Percentiles rank a stretch among this genome's conserved stretches.
phyloP scores from a whole-genome alignment of 2,329 filamentous ascomycete species.

The Fusarium newnesense region DNA sequence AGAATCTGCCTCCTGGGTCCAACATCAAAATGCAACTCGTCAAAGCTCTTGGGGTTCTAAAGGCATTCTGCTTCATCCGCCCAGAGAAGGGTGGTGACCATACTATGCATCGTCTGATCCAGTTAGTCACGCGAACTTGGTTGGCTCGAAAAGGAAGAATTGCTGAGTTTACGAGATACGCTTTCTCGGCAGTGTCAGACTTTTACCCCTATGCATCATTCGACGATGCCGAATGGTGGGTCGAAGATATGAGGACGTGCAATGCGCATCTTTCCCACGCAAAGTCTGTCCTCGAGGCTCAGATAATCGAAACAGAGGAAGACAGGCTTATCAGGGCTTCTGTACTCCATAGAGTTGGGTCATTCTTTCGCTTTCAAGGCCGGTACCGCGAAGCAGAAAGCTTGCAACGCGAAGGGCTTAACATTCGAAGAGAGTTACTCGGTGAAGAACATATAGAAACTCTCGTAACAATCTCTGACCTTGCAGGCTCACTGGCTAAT shows the following conservation, averaged over 20 bases:
- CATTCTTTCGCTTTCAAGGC: background rate
- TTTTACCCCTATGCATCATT: slow-evolving; percentile 35
- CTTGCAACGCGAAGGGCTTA: accelerated
- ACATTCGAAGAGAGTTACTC: background rate
- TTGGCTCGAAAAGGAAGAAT: slow-evolving; percentile 20
- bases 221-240: background rate
- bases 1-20: accelerated
- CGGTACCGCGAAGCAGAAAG: background rate
- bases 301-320: slow-evolving; percentile 14
- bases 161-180: slow-evolving; percentile 26
- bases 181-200: slow-evolving; percentile 31
- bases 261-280: slow-evolving; percentile 42
- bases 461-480: background rate
- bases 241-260: slow-evolving; percentile 8
- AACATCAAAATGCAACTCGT: slow-evolving; percentile 3
- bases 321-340: slow-evolving; percentile 14
- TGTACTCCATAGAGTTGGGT: slow-evolving; percentile 13
- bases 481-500: background rate
- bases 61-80: slow-evolving; percentile 46
- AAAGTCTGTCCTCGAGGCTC: slow-evolving; percentile 25
- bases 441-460: slow-evolving; percentile 9
- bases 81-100: slow-evolving; percentile 27
- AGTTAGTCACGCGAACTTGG: slow-evolving; percentile 48
- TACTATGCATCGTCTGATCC: slow-evolving; percentile 50
- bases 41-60: slow-evolving; percentile 23